Evolutionary conservation across 2,329 filamentous ascomycete genomes (phyloP), one percentile per base, ranked within the genome.

Genomic region (Tolypocladium tropicale): DNA sequence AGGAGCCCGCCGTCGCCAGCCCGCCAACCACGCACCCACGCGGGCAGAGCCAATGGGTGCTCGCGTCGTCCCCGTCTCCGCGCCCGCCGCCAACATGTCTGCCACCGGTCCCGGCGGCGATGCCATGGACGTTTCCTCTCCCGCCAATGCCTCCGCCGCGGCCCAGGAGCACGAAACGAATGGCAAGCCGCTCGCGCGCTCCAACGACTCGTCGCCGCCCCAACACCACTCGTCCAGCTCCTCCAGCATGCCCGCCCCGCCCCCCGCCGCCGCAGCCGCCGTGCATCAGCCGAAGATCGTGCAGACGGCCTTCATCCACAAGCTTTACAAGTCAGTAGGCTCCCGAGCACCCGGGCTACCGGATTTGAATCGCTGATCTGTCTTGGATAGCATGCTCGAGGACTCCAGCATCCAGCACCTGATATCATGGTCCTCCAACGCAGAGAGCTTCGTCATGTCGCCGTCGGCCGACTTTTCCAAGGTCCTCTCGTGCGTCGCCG

Each of bases 361-460:
- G 30, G 23, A 4, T 18, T n/a, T 30, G 10, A 11, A 30, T 28
- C 32, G 25, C 55, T 57, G 50, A 59, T 28, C 25, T 16, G n/a
- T n/a, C 28, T 56, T 50, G 54, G 50, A 61, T 68, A 97, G 93
- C 74, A 97, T 99, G 94, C 79, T 99, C 59, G 94, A 99, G 72
- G 94, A 99, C 70, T 85, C 85, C 37, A 88, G 79, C 64, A 99
- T 99, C 59, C 89, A 94, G 66, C 92, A 97, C 71, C 78, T 99
- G 59, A 99, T 99, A 67, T 95, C 93, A 10, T 99, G 94, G 94
- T 95, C 93, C 2, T 85, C 79, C 63, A 89, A 88, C 53, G 91
- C 92, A 58, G 94, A 99, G 71, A 97, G 94, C 74, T 99, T 99
- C 70, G 91, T 99, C 67, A 97, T 99, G 90, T 96, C 92, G 25